Conservation (phyloP, 2,329 filamentous ascomycete genomes). For the Colletotrichum lindemuthianum region DNA sequence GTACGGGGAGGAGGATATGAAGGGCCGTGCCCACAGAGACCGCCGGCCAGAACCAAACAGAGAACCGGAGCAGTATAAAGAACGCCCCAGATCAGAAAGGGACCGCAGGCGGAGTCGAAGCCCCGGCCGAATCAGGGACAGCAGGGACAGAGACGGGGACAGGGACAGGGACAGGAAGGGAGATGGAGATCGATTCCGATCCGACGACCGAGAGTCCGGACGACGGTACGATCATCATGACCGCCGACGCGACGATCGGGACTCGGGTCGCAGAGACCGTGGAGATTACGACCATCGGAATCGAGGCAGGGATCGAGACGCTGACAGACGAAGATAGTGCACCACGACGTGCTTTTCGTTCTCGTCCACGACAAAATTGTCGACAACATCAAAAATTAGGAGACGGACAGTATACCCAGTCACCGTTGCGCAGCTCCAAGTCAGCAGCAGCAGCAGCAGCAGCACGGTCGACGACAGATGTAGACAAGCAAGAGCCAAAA, state of each 20-base stretch:
- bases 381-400: not conserved
- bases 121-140: slow-evolving; percentile 38
- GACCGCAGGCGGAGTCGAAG: slow-evolving; percentile 57
- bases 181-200: slow-evolving; percentile 31
- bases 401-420: slow-evolving; percentile 28
- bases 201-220: slow-evolving; percentile 29
- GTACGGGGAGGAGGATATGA: slow-evolving; percentile 78
- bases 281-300: slow-evolving; percentile 46
- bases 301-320: slow-evolving; percentile 42
- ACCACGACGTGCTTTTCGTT: not conserved
- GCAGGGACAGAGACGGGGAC: slow-evolving; percentile 18
- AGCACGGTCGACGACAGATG: slow-evolving; percentile 26
- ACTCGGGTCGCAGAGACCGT: slow-evolving; percentile 47
- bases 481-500: slow-evolving; percentile 14
- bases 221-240: slow-evolving; percentile 34
- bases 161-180: slow-evolving; percentile 23
- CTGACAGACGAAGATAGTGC: slow-evolving; percentile 41
- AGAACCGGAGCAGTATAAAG: slow-evolving; percentile 28
- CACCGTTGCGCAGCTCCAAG: slow-evolving; percentile 12
- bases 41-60: slow-evolving; percentile 30
- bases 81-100: slow-evolving; percentile 28
- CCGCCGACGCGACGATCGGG: slow-evolving; percentile 39
- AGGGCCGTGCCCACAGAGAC: slow-evolving; percentile 56
- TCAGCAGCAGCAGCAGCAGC: slow-evolving; percentile 1
- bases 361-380: slow-evolving; percentile 8